These are phyloP conservation scores for Chamaenerion angustifolium DNA, from an alignment of 345 rosid genomes.

Conservation along the genomic window DNA sequence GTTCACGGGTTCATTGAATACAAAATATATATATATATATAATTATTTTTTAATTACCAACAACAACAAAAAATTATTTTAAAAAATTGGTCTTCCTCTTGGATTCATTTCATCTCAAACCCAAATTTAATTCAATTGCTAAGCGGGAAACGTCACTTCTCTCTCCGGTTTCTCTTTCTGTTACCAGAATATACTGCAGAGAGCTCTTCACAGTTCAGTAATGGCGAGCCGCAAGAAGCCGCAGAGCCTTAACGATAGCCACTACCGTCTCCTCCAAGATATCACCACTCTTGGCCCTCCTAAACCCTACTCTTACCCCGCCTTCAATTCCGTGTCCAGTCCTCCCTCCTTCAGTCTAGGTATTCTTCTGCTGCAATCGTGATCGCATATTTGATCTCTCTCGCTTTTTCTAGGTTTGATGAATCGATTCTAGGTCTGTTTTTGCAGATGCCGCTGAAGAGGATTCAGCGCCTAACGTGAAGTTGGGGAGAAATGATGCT, in stretches of 20 bases:
- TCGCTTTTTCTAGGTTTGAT: too few species aligned
- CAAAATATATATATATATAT: too few species aligned
- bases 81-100: too few species aligned
- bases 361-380: background rate
- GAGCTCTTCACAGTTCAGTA: conserved; percentile 16
- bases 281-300: conserved; percentile 40
- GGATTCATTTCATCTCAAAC: too few species aligned
- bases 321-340: conserved; percentile 6
- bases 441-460: conserved; percentile 12
- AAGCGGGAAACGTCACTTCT: conserved; percentile 3
- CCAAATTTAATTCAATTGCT: background rate
- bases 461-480: conserved; percentile 13
- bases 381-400: background rate
- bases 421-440: background rate
- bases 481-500: conserved; percentile 14
- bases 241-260: conserved; percentile 68
- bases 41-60: too few species aligned
- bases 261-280: conserved; percentile 67
- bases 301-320: conserved; percentile 12
- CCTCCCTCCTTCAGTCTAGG: conserved; percentile 1
- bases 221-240: conserved; percentile 40
- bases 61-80: too few species aligned
- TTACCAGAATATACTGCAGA: background rate
- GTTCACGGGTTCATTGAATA: too few species aligned
- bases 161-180: background rate